Conservation (phyloP, 306 rosid genomes). For the Castanea crenata region DNA sequence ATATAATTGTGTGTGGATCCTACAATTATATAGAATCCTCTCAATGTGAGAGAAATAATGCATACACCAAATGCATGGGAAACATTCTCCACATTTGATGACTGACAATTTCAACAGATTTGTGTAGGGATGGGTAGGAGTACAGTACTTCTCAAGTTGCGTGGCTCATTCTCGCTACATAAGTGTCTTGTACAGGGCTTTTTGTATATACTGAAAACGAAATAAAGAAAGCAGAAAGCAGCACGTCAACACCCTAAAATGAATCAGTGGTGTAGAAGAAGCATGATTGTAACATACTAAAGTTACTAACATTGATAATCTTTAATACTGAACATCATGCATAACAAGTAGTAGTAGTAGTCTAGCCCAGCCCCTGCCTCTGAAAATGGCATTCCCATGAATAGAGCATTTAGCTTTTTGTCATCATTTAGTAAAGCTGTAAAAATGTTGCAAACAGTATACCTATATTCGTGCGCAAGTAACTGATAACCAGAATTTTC, state of each 20-base stretch:
- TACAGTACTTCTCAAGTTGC: no score
- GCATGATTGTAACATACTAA: not conserved
- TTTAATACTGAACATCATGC: not conserved
- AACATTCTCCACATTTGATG: no score
- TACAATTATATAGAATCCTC: no score
- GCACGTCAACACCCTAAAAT: not conserved
- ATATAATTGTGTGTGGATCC: no score
- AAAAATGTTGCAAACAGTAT: constrained; percentile 25
- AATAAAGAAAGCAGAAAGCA: not conserved
- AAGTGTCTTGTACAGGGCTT: no score
- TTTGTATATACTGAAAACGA: no score
- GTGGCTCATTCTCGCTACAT: no score
- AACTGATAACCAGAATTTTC: constrained; percentile 29
- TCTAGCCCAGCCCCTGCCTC: not conserved
- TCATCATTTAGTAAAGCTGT: constrained; percentile 20
- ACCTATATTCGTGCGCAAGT: constrained; percentile 45
- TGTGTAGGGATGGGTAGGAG: no score
- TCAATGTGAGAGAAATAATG: no score
- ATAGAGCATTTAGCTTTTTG: not conserved
- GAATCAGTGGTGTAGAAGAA: not conserved
- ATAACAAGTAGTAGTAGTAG: not conserved
- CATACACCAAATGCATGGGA: no score
- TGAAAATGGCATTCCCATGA: not conserved
- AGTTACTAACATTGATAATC: not conserved
- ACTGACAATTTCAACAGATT: no score